Evolutionary conservation across 1,284 basidiomycete species (phyloP), one percentile per base, ranked within the genome.

Genomic region (Cutaneotrichosporon sp.): DNA sequence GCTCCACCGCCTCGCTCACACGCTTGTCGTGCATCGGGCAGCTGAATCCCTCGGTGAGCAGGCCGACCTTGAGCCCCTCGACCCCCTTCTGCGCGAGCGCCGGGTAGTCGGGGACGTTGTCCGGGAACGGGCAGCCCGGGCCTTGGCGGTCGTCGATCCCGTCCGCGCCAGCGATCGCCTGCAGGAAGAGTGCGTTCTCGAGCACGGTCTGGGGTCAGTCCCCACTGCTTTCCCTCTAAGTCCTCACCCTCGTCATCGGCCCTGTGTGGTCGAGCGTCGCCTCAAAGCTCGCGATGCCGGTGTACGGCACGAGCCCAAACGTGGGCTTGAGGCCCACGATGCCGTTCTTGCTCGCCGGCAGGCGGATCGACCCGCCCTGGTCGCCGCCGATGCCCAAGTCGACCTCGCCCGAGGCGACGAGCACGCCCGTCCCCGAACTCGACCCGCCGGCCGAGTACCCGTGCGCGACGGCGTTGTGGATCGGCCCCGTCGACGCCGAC

Each of bases 331-430:
- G 66, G 1, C 83, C 83, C 16, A 84, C 82, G 25, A 84, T 77
- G 10, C 83, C 83, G 61, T 80, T 81, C 53, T 80, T 79, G 2
- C 79, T 72, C 1, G 81, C 78, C 6, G 83, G 83, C 25, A 82
- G 76, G 22, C 83, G 80, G 43, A 82, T 80, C 33, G 78, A 80
- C 1, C 82, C 83, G 24, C 81, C 81, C 66, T 83, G 81, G 65
- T 84, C 83, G 14, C 81, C 83, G 1, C 83, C 83, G 27, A 84
- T 79, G n/a, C 79, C 83, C 71, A 84, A 75, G 60, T 83, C 81
- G 11, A 81, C 81, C 22, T 76, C 78, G 11, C 80, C 81, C 2
- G 73, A 68, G 1, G 78, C 81, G 4, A 84, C 72, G 13, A 84
- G 79, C 14, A 79, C 81, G 8, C 77, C 83, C 52, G 81, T 83